A percentile compares a stretch with the other conserved stretches of the same genome.
phyloP scores from a whole-genome alignment of 345 rosid genomes.

The Iberis pinnata region DNA sequence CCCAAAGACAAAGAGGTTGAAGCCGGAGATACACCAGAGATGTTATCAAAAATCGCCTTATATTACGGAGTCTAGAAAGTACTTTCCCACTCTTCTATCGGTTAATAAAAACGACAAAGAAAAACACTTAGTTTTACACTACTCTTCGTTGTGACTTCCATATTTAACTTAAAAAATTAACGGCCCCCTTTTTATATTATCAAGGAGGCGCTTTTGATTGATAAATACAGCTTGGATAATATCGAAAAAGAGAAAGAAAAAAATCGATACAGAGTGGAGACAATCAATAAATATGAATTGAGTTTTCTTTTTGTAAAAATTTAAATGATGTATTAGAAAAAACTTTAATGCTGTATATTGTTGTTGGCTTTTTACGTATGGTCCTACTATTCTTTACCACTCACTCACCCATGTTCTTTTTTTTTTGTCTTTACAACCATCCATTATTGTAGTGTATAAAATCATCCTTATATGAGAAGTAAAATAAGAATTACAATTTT shows the following conservation, averaged over 20 bases:
- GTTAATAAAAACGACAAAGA: too few relatives aligned
- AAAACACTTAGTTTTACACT: too few relatives aligned
- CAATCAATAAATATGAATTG: constrained; percentile 16
- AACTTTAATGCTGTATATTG: constrained; percentile 25
- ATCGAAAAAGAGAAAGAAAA: background rate
- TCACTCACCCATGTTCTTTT: constrained; percentile 11
- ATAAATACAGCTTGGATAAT: constrained; percentile 10
- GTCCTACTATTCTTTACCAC: constrained; percentile 20
- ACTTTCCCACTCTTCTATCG: too few relatives aligned
- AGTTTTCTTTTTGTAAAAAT: background rate
- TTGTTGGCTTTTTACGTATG: constrained; percentile 22
- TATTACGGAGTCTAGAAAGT: too few relatives aligned
- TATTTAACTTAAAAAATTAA: background rate
- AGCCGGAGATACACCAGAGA: too few relatives aligned
- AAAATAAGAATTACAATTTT: background rate
- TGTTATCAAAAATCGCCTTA: too few relatives aligned
- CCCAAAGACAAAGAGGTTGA: too few relatives aligned
- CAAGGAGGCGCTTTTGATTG: constrained; percentile 18
- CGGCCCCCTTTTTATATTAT: too few relatives aligned
- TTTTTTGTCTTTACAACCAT: constrained; percentile 4
- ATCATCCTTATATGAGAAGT: background rate
- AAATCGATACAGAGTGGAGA: constrained; percentile 7
- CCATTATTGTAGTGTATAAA: background rate
- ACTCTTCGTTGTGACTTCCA: too few relatives aligned
- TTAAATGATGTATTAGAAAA: too few relatives aligned